Conservation (phyloP, 2,329 filamentous ascomycete genomes). For the Apiospora pterosperma region DNA sequence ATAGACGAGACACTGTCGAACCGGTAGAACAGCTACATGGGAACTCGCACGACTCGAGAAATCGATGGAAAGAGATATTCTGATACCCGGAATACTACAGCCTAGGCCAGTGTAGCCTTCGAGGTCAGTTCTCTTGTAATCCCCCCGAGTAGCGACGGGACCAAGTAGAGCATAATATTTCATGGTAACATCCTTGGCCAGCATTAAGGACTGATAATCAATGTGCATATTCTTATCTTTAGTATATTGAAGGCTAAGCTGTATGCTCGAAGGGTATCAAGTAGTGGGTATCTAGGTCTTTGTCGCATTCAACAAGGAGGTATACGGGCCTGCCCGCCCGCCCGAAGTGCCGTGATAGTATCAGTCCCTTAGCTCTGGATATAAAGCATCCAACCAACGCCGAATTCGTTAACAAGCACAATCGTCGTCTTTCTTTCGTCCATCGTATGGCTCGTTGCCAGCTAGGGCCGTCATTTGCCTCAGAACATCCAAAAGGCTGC, state of each 20-base stretch:
- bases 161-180: background rate
- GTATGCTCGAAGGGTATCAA: constrained; percentile 6
- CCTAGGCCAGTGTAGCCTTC: no score
- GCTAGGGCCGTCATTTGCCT: no score
- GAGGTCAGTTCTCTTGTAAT: background rate
- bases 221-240: background rate
- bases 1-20: background rate
- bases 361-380: background rate
- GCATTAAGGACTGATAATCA: background rate
- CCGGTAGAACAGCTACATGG: background rate
- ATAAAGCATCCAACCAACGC: background rate
- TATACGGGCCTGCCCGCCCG: background rate
- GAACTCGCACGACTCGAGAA: background rate
- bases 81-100: background rate
- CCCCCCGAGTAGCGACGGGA: background rate
- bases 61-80: background rate
- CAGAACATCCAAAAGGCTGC: background rate
- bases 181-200: background rate
- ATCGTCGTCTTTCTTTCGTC: background rate
- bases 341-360: background rate
- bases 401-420: background rate
- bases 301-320: background rate
- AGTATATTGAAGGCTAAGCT: background rate
- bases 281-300: constrained; percentile 1
- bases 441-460: background rate